Conservation (phyloP, 257 asterid species). For the Lithospermum erythrorhizon region DNA sequence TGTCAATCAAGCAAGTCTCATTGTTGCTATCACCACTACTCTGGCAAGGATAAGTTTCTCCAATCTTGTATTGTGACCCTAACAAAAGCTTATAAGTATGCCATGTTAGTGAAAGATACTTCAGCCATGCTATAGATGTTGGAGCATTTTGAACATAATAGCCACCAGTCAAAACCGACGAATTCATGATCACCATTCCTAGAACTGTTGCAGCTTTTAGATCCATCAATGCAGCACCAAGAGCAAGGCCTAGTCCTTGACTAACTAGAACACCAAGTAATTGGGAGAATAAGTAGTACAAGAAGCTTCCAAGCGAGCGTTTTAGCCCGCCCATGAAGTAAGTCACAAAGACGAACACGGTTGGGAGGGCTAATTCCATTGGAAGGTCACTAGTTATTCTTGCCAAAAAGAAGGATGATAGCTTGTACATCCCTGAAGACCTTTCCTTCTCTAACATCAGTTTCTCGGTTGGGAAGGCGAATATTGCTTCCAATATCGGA, state of each 20-base stretch:
- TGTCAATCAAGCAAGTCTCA: constrained; percentile 37
- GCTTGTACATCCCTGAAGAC: constrained; percentile 73
- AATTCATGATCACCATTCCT: constrained; percentile 52
- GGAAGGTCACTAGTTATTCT: constrained; percentile 63
- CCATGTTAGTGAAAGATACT: constrained; percentile 48
- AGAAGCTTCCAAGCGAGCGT: constrained; percentile 25
- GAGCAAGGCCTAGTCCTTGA: constrained; percentile 70
- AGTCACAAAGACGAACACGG: constrained; percentile 36
- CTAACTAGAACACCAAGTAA: constrained; percentile 39
- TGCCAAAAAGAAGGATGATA: constrained; percentile 77
- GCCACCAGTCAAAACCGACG: constrained; percentile 54
- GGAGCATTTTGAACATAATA: constrained; percentile 61
- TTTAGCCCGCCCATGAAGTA: constrained; percentile 80
- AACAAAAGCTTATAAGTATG: constrained; percentile 51
- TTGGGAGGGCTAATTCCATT: constrained; percentile 75
- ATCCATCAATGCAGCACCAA: constrained; percentile 67
- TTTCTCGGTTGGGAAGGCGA: constrained; percentile 66
- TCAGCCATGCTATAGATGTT: constrained; percentile 46
- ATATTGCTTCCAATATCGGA: constrained; percentile 68
- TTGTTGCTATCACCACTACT: background rate
- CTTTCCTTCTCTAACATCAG: constrained; percentile 60
- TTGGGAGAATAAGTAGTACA: constrained; percentile 35
- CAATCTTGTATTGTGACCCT: constrained; percentile 33
- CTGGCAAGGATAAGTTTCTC: constrained; percentile 40
- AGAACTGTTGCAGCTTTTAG: constrained; percentile 40